phyloP scores from a whole-genome alignment of 768 basidiomycete species.

The Leccinum arenicola region DNA sequence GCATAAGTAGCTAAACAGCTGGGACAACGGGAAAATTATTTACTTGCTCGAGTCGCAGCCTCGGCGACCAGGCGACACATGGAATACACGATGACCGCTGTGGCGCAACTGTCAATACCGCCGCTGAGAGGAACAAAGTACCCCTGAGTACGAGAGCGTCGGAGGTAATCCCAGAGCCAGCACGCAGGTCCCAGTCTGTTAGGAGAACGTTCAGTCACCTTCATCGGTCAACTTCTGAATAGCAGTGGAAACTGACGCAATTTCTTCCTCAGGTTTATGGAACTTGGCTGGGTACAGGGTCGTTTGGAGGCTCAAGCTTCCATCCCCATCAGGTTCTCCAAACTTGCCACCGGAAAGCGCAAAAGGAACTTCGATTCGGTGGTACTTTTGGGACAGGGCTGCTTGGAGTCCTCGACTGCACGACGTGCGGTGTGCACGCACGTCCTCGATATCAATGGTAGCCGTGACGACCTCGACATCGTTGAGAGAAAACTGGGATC shows the following conservation, averaged over 20 bases:
- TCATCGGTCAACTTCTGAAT: not conserved
- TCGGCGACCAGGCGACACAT: conserved; percentile 92
- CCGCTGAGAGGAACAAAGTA: conserved; percentile 96
- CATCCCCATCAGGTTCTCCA: conserved; percentile 56
- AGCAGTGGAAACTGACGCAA: conserved; percentile 63
- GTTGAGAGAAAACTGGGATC: conserved; percentile 91
- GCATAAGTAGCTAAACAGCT: not conserved
- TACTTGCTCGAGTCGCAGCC: conserved; percentile 72
- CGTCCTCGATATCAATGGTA: conserved; percentile 95
- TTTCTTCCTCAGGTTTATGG: conserved; percentile 93
- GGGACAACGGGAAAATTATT: conserved; percentile 14
- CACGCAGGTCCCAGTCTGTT: conserved; percentile 91
- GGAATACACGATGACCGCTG: conserved; percentile 91
- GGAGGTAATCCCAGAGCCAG: conserved; percentile 99
- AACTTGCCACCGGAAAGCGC: conserved; percentile 76
- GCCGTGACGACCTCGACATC: conserved; percentile 97
- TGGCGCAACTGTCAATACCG: conserved; percentile 97
- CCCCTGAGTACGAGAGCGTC: conserved; percentile 89
- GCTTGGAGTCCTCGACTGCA: conserved; percentile 92
- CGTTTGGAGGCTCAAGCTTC: conserved; percentile 48
- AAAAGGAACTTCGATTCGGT: conserved; percentile 79
- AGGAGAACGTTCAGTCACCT: not conserved
- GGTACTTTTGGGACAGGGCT: conserved; percentile 68
- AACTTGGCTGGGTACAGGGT: conserved; percentile 42
- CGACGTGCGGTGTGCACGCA: conserved; percentile 81